These are phyloP conservation scores for Fusarium setosum DNA, from an alignment of 2,329 filamentous ascomycete species.

Conservation along the genomic window DNA sequence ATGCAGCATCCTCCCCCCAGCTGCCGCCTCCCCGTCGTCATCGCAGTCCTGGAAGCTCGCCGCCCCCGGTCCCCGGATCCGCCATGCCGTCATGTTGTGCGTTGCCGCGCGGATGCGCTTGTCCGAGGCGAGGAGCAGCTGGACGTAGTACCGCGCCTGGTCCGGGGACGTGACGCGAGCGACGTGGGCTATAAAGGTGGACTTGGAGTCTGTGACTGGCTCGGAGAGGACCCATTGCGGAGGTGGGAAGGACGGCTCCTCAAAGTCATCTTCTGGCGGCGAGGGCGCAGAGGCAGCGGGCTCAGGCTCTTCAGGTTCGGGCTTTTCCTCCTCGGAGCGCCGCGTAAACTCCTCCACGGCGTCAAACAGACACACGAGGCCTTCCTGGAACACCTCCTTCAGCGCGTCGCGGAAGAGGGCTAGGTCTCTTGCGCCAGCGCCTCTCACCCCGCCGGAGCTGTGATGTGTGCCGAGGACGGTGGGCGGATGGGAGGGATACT, in stretches of 20 bases:
- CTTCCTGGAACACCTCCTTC: constrained; percentile 74
- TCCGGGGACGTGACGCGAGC: constrained; percentile 75
- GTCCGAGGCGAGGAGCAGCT: constrained; percentile 83
- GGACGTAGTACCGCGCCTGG: constrained; percentile 77
- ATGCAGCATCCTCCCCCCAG: constrained; percentile 85
- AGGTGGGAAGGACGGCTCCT: constrained; percentile 32
- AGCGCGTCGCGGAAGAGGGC: constrained; percentile 76
- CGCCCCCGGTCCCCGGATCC: constrained; percentile 72
- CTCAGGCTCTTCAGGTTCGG: constrained; percentile 39
- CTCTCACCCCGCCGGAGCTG: constrained; percentile 77
- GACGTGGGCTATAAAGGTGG: constrained; percentile 85
- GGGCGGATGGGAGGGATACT: constrained; percentile 82
- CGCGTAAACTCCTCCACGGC: constrained; percentile 80
- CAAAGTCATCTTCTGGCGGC: constrained; percentile 17
- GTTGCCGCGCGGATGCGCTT: constrained; percentile 87
- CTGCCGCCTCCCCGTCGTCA: constrained; percentile 95
- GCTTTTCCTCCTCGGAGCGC: constrained; percentile 49
- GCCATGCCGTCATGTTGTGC: constrained; percentile 96
- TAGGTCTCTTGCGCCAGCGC: constrained; percentile 79
- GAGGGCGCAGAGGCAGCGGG: constrained; percentile 33
- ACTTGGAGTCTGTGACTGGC: constrained; percentile 83
- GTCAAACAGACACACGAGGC: constrained; percentile 89
- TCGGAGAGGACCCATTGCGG: constrained; percentile 79
- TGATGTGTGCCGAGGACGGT: constrained; percentile 83
- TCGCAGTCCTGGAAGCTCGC: constrained; percentile 86